A percentile compares a stretch with the other conserved stretches of the same genome.
These are phyloP conservation scores for Gossypioides kirkii DNA, from an alignment of 345 rosid genomes.

Conservation along the genomic window DNA sequence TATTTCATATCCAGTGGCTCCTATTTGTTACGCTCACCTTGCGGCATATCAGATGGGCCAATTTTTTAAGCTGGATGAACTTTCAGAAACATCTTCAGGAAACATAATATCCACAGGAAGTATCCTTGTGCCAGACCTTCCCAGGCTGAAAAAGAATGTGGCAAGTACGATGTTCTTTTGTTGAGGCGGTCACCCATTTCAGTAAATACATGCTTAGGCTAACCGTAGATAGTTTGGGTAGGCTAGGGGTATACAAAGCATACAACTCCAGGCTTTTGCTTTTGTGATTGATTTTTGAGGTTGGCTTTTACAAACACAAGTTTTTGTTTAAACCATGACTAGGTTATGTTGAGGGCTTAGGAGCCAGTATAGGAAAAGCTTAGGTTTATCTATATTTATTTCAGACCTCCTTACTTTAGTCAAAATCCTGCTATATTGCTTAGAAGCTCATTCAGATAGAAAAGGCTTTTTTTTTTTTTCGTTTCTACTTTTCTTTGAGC, in stretches of 20 bases:
- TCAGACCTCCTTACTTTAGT: no score
- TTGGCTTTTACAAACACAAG: not conserved
- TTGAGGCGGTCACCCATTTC: constrained; percentile 26
- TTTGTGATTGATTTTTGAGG: no score
- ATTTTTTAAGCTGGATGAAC: constrained; percentile 64
- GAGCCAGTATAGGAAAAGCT: no score
- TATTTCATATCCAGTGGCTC: constrained; percentile 60
- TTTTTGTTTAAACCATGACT: not conserved
- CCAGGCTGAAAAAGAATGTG: constrained; percentile 49
- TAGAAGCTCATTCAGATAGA: no score
- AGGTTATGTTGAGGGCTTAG: no score
- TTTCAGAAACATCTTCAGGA: constrained; percentile 45
- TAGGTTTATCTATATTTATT: no score
- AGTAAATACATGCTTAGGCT: not conserved
- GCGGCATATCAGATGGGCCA: constrained; percentile 77
- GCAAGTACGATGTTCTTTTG: constrained; percentile 81
- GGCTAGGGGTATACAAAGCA: not conserved
- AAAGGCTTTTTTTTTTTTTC: no score
- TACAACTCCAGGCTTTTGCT: not conserved
- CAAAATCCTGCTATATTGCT: no score
- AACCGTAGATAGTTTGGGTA: not conserved
- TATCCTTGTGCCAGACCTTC: constrained; percentile 52
- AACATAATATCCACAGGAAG: constrained; percentile 25
- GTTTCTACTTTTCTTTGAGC: no score
- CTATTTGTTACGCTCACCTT: constrained; percentile 82